Conservation (phyloP, 2,329 filamentous ascomycete species). For the Botrytis porri region DNA sequence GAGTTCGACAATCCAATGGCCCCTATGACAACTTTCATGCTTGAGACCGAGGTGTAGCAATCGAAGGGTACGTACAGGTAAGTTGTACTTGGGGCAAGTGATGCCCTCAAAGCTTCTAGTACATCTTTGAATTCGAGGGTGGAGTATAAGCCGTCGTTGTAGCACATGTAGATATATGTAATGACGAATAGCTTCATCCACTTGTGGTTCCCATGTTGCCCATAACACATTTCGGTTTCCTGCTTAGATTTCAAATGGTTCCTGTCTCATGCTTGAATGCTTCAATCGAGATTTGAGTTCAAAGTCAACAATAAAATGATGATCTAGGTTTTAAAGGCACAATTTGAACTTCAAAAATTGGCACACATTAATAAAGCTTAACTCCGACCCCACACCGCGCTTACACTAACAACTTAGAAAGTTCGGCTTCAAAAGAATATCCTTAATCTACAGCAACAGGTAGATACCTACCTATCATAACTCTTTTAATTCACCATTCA, state of each 20-base stretch:
- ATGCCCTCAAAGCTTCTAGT: not conserved
- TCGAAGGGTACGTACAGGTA: not conserved
- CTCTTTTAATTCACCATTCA: not conserved
- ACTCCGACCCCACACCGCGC: conserved; percentile 1
- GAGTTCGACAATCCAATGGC: not conserved
- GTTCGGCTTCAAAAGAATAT: not conserved
- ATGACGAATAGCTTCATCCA: not conserved
- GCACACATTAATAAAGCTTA: conserved; percentile 1
- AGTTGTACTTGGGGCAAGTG: not conserved
- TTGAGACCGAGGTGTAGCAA: not conserved
- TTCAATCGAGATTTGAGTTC: not conserved
- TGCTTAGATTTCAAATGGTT: not conserved
- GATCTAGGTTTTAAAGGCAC: not conserved
- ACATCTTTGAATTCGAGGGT: not conserved
- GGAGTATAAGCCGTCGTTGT: not conserved
- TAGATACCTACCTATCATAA: not conserved
- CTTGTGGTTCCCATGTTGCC: not conserved
- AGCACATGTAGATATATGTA: not conserved
- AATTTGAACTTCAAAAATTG: not conserved
- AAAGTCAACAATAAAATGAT: not conserved
- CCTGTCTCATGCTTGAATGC: not conserved
- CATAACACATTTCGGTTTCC: not conserved
- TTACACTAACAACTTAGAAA: not conserved
- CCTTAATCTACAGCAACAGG: not conserved
- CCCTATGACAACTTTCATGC: not conserved